phyloP scores from a whole-genome alignment of 2,329 filamentous ascomycete species.

The Pseudophaeomoniella oleicola region DNA sequence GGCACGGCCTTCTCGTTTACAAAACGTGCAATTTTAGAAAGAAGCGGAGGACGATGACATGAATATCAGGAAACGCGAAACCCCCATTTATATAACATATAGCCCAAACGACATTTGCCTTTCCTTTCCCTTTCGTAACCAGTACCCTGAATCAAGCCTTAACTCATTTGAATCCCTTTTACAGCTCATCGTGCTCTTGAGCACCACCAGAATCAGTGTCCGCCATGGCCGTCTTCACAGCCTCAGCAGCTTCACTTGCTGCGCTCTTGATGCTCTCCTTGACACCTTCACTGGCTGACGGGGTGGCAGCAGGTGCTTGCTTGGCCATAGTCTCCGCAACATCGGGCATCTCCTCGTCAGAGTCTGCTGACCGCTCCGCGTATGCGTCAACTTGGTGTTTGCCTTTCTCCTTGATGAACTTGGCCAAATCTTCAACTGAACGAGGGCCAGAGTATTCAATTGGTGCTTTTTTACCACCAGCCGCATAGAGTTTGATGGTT shows the following conservation, averaged over 20 bases:
- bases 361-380: slow-evolving; percentile 39
- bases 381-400: slow-evolving; percentile 65
- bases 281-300: slow-evolving; percentile 3
- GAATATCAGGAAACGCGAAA: no score
- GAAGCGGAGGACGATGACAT: no score
- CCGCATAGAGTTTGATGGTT: slow-evolving; percentile 95
- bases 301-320: slow-evolving; percentile 13
- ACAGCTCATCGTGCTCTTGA: slow-evolving; percentile 12
- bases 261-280: slow-evolving; percentile 52
- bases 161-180: no score
- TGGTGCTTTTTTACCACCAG: slow-evolving; percentile 71
- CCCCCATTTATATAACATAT: no score
- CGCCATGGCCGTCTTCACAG: slow-evolving; percentile 26
- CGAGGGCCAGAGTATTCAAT: slow-evolving; percentile 79
- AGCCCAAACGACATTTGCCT: no score
- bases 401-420: slow-evolving; percentile 91
- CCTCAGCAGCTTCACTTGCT: slow-evolving; percentile 45
- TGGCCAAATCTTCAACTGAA: slow-evolving; percentile 78
- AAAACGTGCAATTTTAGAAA: no score
- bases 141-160: no score
- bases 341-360: slow-evolving; percentile 28
- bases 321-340: slow-evolving; percentile 12
- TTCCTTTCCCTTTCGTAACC: no score
- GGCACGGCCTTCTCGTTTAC: no score
- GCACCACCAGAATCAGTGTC: slow-evolving; percentile 9